Evolutionary conservation across 345 rosid species (phyloP), one percentile per base, ranked within the genome.

Genomic region (Eutrema japonicum): DNA sequence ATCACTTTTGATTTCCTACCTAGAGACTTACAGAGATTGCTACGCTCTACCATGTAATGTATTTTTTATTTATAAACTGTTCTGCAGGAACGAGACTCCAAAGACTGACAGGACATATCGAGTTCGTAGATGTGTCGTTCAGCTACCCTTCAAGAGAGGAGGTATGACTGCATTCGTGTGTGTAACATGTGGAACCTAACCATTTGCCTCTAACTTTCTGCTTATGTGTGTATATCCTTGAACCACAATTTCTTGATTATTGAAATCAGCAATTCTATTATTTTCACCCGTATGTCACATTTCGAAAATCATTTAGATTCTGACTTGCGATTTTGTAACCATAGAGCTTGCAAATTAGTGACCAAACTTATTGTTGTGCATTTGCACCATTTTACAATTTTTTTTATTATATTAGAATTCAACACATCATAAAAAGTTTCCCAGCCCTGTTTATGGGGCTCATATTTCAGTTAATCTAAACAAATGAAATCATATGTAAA

Each of bases 61-160:
- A 48, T 70, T 48, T 16, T 57, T 40, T 43, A 6, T 66, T 49
- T 58, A 36, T 53, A 49, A 77, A 27, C 38, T 73, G 59, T 33
- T 72, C 29, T 79, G 43, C 82, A 92, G 97, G 93, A 49, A 77
- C 50, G 57, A 83, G 77, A 59, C 70, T 89, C 76, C 90, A 83
- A 59, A 82, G 78, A 83, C 79, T 87, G 76, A 67, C 73, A 70
- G 96, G 96, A 52, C 82, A 61, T 55, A 71, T 92, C 26, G 87
- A 89, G 65, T 89, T 92, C 43, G 78, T 75, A 45, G 67, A 89
- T 76, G 83, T 88, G n/a, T 84, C 91, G 33, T 92, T 92, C 68
- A 64, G 64, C 77, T 92, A 92, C 80, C 79, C 90, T 64, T 83
- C 92, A 52, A 83, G 98, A 79, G 78, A 46, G 55, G 83, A 53